phyloP scores from a whole-genome alignment of 116 monocot genomes.

The Papilionanthe hybrid region DNA sequence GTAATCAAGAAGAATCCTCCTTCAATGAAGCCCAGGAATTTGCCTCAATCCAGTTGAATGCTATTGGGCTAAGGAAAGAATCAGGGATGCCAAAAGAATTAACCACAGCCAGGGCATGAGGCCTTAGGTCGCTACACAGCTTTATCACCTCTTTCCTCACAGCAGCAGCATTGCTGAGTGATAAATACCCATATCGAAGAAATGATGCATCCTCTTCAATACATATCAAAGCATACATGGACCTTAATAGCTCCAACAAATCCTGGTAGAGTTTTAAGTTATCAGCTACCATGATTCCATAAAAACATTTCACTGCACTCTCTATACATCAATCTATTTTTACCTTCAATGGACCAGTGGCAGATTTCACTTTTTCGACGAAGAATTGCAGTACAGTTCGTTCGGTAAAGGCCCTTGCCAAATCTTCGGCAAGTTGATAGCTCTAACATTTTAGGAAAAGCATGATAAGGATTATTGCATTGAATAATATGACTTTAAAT shows the following conservation, averaged over 20 bases:
- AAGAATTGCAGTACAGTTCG: conserved; percentile 54
- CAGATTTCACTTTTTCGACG: conserved; percentile 39
- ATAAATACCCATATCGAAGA: conserved; percentile 69
- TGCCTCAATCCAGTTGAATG: conserved; percentile 90
- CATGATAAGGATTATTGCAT: too few species aligned
- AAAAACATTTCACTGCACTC: too few species aligned
- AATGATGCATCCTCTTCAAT: conserved; percentile 80
- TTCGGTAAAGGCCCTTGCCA: conserved; percentile 84
- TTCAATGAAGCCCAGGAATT: conserved; percentile 42
- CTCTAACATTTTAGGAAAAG: conserved; percentile 34
- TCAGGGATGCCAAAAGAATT: conserved; percentile 85
- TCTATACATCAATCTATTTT: background rate
- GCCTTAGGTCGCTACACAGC: conserved; percentile 69
- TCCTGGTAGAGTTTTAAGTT: conserved; percentile 37
- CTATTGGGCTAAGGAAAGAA: conserved; percentile 70
- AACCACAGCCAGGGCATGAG: conserved; percentile 66
- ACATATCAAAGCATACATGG: conserved; percentile 68
- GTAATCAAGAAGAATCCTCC: background rate
- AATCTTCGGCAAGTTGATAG: conserved; percentile 78
- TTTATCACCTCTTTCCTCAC: conserved; percentile 65
- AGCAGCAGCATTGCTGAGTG: conserved; percentile 48
- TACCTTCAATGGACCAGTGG: conserved; percentile 66
- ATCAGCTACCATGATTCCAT: background rate
- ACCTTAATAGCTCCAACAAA: conserved; percentile 60
- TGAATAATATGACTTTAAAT: too few species aligned